A percentile compares a stretch with the other conserved stretches of the same genome.
Evolutionary conservation across 495 filamentous ascomycete genomes (phyloP).

Genomic region (Penicillium coprophilum): DNA sequence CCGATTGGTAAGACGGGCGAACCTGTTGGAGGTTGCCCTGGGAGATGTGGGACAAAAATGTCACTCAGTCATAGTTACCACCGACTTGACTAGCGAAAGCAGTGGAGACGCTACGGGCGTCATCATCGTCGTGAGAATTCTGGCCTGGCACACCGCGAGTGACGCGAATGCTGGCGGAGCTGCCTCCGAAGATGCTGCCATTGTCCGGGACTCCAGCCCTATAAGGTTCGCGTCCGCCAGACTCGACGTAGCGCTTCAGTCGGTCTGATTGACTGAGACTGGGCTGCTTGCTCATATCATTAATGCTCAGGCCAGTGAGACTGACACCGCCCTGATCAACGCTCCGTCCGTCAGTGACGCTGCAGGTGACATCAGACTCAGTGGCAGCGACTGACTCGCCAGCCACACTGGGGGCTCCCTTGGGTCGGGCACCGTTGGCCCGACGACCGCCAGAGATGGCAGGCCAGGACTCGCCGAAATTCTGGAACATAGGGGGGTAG

Average conservation of each 20-base stretch:
- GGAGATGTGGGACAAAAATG: conserved; percentile 10
- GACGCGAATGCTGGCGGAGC: conserved; percentile 60
- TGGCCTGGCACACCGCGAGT: conserved; percentile 52
- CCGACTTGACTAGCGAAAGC: conserved; percentile 95
- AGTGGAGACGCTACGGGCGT: conserved; percentile 91
- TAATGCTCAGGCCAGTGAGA: conserved; percentile 74
- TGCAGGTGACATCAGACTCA: conserved; percentile 77
- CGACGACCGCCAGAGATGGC: conserved; percentile 63
- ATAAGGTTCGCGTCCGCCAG: conserved; percentile 57
- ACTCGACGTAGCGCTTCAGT: conserved; percentile 85
- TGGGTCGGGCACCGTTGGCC: conserved; percentile 58
- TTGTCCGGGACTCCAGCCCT: conserved; percentile 50
- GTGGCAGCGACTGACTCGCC: conserved; percentile 88
- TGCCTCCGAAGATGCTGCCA: conserved; percentile 74
- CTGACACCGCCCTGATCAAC: conserved; percentile 84
- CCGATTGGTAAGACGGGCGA: conserved; percentile 16
- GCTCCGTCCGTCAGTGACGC: conserved; percentile 66
- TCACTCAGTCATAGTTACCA: conserved; percentile 82
- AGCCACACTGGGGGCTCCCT: conserved; percentile 73
- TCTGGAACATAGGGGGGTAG: conserved; percentile 94
- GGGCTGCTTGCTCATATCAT: conserved; percentile 71
- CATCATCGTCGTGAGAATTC: conserved; percentile 67
- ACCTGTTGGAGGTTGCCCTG: conserved; percentile 24
- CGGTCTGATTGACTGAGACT: conserved; percentile 84
- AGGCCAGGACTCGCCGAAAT: conserved; percentile 90